Percentiles rank a stretch among this genome's conserved stretches.
Conservation (phyloP, 2,329 filamentous ascomycete genomes). For the Colletotrichum lentis region DNA sequence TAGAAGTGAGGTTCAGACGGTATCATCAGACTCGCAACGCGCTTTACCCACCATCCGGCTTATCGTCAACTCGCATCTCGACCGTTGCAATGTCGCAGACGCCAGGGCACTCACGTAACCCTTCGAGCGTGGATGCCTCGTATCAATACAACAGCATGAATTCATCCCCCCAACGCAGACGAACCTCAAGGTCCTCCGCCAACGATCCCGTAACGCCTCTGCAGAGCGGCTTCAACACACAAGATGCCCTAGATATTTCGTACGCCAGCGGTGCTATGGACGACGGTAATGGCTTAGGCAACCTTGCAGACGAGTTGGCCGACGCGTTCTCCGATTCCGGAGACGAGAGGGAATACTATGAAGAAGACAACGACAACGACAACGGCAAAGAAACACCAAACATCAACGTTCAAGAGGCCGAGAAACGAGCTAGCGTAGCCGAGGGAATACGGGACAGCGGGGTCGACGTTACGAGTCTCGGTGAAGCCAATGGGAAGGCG, state of each 20-base stretch:
- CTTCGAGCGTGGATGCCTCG: constrained; percentile 59
- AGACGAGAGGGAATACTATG: constrained; percentile 64
- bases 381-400: constrained; percentile 42
- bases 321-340: constrained; percentile 74
- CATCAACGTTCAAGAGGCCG: constrained; percentile 42
- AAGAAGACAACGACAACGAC: constrained; percentile 45
- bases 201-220: constrained; percentile 60
- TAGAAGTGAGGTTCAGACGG: constrained; percentile 14
- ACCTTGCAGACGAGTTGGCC: constrained; percentile 81
- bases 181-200: constrained; percentile 60
- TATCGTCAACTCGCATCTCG: neutral
- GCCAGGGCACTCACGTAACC: constrained; percentile 66
- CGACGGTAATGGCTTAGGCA: constrained; percentile 70
- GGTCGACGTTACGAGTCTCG: constrained; percentile 49
- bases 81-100: constrained; percentile 57
- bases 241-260: constrained; percentile 57
- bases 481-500: constrained; percentile 40
- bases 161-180: constrained; percentile 56
- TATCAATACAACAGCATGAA: constrained; percentile 51
- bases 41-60: neutral
- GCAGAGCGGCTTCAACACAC: constrained; percentile 58
- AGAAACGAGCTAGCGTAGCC: constrained; percentile 39
- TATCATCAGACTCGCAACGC: neutral
- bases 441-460: constrained; percentile 53
- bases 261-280: constrained; percentile 55